These are phyloP conservation scores for Penicillium psychrosexuale DNA, from an alignment of 2,329 filamentous ascomycete species.

Conservation along the genomic window DNA sequence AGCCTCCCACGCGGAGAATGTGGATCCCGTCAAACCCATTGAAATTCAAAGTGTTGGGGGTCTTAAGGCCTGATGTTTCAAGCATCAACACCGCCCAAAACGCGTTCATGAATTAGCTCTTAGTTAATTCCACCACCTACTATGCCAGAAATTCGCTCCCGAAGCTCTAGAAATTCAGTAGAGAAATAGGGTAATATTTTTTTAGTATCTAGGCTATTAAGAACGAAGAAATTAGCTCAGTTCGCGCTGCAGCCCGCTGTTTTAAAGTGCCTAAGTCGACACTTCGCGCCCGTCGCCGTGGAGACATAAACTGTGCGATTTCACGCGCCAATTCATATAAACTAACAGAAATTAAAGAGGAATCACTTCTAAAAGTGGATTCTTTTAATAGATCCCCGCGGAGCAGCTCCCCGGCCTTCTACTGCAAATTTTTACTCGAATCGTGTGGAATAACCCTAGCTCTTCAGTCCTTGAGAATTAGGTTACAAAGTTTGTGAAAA, in stretches of 20 bases:
- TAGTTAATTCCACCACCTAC: background rate
- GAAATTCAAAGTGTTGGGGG: no score
- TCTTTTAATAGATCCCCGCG: background rate
- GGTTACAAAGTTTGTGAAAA: no score
- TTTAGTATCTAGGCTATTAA: background rate
- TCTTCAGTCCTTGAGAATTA: no score
- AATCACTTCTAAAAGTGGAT: background rate
- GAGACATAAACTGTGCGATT: no score
- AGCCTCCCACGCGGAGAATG: no score
- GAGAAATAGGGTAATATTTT: background rate
- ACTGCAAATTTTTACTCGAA: no score
- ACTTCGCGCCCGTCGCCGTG: no score
- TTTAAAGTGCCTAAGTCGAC: background rate
- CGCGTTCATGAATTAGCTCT: background rate
- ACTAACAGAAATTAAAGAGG: background rate
- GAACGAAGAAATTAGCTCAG: background rate
- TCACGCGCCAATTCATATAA: background rate
- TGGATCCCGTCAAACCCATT: no score
- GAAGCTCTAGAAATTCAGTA: background rate
- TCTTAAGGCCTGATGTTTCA: no score
- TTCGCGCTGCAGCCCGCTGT: background rate
- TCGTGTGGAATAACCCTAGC: no score
- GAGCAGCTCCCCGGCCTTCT: no score
- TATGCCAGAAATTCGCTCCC: background rate
- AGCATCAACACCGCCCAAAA: background rate